phyloP scores from a whole-genome alignment of 257 asterid genomes.

The Penstemon newberryi region DNA sequence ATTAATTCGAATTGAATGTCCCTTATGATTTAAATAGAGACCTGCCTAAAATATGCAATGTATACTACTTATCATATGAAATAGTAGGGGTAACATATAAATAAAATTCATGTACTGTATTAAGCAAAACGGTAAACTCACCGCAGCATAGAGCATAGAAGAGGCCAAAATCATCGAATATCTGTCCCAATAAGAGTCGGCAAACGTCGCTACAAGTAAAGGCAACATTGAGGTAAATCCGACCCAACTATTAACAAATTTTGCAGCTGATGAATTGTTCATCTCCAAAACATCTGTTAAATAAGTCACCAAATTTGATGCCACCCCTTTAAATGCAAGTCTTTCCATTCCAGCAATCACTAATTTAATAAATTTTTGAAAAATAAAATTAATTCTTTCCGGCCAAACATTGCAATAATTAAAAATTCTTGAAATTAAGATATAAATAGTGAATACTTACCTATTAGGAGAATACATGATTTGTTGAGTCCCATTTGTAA shows the following conservation, averaged over 20 bases:
- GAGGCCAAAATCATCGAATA: constrained; percentile 61
- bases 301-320: constrained; percentile 83
- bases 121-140: constrained; percentile 28
- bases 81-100: too few species aligned
- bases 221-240: constrained; percentile 88
- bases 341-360: constrained; percentile 89
- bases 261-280: constrained; percentile 92
- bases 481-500: constrained; percentile 51
- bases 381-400: background rate
- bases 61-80: too few species aligned
- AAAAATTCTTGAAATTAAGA: background rate
- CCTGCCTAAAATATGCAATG: too few species aligned
- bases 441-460: constrained; percentile 32
- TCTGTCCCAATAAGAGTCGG: constrained; percentile 77
- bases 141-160: constrained; percentile 62
- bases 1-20: too few species aligned
- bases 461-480: constrained; percentile 76
- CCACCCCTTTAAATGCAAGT: constrained; percentile 94
- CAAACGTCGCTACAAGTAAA: constrained; percentile 65
- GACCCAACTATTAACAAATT: constrained; percentile 78
- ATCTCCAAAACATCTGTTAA: constrained; percentile 68
- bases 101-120: background rate
- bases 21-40: too few species aligned
- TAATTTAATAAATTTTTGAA: constrained; percentile 17
- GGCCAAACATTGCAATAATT: too few species aligned